Conservation (phyloP, 805 yeast species). For the Suhomyces emberorum region DNA sequence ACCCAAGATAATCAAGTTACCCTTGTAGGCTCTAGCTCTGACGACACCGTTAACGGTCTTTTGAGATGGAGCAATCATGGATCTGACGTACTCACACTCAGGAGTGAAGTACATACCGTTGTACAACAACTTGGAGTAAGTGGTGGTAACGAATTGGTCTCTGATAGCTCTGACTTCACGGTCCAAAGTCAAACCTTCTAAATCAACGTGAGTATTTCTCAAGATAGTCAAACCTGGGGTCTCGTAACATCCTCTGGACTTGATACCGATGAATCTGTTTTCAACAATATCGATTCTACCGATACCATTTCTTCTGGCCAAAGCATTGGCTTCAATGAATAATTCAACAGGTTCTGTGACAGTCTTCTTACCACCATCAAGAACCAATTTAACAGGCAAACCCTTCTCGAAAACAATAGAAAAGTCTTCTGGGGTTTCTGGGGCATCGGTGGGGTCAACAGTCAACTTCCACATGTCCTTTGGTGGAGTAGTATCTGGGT, state of each 20-base stretch:
- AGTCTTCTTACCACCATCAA: constrained; percentile 55
- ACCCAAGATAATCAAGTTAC: constrained; percentile 78
- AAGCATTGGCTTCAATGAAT: constrained; percentile 86
- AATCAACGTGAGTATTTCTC: constrained; percentile 91
- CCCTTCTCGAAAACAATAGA: constrained; percentile 81
- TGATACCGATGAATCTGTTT: constrained; percentile 97
- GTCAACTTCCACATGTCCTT: constrained; percentile 99
- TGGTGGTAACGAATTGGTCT: constrained; percentile 92
- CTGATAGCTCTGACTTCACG: constrained; percentile 97
- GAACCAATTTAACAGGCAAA: constrained; percentile 75
- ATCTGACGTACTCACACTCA: constrained; percentile 93
- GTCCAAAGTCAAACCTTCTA: constrained; percentile 95
- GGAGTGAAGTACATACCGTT: constrained; percentile 98
- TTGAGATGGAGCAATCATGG: constrained; percentile 94
- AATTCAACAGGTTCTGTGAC: constrained; percentile 89
- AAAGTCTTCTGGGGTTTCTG: constrained; percentile 87
- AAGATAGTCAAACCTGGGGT: constrained; percentile 96
- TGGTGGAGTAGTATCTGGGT: constrained; percentile 98
- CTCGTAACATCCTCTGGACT: constrained; percentile 99
- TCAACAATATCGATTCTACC: constrained; percentile 99
- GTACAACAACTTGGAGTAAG: constrained; percentile 86
- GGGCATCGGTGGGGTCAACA: constrained; percentile 93
- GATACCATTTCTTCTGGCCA: constrained; percentile 99
- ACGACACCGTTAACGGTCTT: constrained; percentile 94
- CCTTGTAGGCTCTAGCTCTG: constrained; percentile 92